Evolutionary conservation across 179 eudicot genomes (phyloP).

Genomic region (Silene noctiflora): DNA sequence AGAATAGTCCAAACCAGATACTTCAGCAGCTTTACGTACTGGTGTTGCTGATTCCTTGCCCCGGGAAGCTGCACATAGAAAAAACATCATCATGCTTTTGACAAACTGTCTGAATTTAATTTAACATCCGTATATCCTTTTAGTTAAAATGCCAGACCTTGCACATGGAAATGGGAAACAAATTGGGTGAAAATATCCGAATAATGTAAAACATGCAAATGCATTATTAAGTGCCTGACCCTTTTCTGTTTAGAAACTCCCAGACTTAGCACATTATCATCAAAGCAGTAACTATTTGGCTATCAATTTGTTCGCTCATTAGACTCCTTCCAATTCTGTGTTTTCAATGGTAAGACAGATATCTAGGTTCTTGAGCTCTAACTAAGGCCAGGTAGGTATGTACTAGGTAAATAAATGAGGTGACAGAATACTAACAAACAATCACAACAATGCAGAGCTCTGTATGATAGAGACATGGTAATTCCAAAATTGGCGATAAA

Average conservation of each 20-base stretch:
- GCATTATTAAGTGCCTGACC: background rate
- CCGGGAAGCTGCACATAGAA: conserved; percentile 53
- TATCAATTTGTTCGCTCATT: background rate
- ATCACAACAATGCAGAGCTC: background rate
- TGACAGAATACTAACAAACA: background rate
- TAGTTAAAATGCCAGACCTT: background rate
- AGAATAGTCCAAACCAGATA: conserved; percentile 48
- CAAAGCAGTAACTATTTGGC: background rate
- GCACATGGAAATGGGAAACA: background rate
- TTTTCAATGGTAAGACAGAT: background rate
- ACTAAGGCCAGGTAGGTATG: background rate
- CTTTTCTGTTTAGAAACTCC: background rate
- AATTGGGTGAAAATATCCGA: background rate
- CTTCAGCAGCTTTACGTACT: conserved; percentile 44
- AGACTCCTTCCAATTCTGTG: background rate
- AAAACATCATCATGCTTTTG: conserved; percentile 14
- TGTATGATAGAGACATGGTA: background rate
- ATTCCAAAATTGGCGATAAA: background rate
- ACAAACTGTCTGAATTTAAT: background rate
- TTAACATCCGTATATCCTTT: background rate
- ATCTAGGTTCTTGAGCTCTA: background rate
- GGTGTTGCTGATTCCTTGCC: conserved; percentile 57
- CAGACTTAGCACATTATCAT: background rate
- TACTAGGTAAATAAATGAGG: background rate
- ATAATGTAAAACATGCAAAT: background rate